These are phyloP conservation scores for Lonicera japonica DNA, from an alignment of 129 eudicot genomes.

Conservation along the genomic window DNA sequence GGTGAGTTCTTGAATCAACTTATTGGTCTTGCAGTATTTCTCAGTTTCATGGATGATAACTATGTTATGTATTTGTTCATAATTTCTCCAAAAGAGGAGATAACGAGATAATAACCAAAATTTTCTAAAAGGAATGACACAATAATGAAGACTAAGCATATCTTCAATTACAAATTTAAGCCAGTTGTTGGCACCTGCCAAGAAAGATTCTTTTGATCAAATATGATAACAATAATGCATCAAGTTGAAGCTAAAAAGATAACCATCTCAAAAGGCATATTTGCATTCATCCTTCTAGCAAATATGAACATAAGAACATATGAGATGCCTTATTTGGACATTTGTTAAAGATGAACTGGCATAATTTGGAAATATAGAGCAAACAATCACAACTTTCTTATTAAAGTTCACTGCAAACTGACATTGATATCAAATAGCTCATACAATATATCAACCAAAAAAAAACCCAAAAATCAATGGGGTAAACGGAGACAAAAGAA, in stretches of 20 bases:
- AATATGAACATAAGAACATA: not conserved
- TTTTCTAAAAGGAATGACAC: not conserved
- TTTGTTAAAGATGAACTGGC: not conserved
- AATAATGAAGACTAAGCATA: not conserved
- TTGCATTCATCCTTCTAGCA: too few relatives aligned
- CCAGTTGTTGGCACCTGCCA: not conserved
- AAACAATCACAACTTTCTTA: not conserved
- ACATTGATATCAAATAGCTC: not conserved
- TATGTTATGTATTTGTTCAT: too few relatives aligned
- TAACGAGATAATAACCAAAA: too few relatives aligned
- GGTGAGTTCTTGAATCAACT: too few relatives aligned
- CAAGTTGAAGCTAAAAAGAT: not conserved
- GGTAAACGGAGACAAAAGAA: too few relatives aligned
- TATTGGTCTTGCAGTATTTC: too few relatives aligned
- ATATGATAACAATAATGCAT: not conserved
- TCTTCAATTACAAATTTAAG: not conserved
- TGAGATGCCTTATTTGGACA: too few relatives aligned
- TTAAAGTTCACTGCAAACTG: not conserved
- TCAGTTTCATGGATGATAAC: too few relatives aligned
- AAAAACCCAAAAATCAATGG: not conserved
- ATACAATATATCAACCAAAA: not conserved
- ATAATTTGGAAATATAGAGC: not conserved
- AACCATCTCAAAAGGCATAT: not conserved
- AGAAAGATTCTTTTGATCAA: not conserved
- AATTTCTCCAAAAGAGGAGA: too few relatives aligned